Base-by-base conservation (phyloP, 768 basidiomycete species). In the Russula vinacea region DNA sequence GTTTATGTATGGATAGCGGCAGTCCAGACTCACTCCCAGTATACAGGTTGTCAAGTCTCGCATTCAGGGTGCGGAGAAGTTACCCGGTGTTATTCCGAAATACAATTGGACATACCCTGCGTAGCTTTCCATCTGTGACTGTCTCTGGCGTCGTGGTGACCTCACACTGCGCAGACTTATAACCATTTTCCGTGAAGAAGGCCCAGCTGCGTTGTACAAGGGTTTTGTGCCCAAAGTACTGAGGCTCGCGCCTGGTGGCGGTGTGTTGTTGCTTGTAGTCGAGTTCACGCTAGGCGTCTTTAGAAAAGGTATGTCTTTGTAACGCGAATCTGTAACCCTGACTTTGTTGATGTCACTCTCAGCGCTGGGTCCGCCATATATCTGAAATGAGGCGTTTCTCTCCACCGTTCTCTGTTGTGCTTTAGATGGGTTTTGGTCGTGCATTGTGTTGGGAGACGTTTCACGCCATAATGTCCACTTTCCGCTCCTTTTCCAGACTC, bases 101-200 rank as follows among this genome's bases (percentile, higher is more conserved):
- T 94, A 95, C 77, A 90, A 90, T 76, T 97, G 95, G 95, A 88
- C 95, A 59, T 94, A 95, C 78, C 94, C 95, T 17, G 90, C 92
- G 64, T 83, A 68, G 60, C 33, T 59, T 32, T 68, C 37, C 19
- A 2, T 24, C 44, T 13, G 66, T 13, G 37, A 39, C 49, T 14
- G 13, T 29, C 56, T 51, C 35, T 32, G 19, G 10, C 52, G 11
- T 35, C 26, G 47, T 50, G 10, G 22, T 56, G 33, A 51, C 14
- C 58, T 42, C 16, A 26, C 32, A 56, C n/a, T 6, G 16, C n/a
- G 11, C 62, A 84, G 82, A 45, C 78, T 95, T 11, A 76, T 83
- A 22, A 88, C 85, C 6, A 92, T 95, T 68, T 83, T 88, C 67
- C 84, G 90, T 29, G 93, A 95, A 78, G 94, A 97, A 74, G 94